These are phyloP conservation scores for Nidula niveotomentosa DNA, from an alignment of 1,284 basidiomycete species.

Conservation along the genomic window DNA sequence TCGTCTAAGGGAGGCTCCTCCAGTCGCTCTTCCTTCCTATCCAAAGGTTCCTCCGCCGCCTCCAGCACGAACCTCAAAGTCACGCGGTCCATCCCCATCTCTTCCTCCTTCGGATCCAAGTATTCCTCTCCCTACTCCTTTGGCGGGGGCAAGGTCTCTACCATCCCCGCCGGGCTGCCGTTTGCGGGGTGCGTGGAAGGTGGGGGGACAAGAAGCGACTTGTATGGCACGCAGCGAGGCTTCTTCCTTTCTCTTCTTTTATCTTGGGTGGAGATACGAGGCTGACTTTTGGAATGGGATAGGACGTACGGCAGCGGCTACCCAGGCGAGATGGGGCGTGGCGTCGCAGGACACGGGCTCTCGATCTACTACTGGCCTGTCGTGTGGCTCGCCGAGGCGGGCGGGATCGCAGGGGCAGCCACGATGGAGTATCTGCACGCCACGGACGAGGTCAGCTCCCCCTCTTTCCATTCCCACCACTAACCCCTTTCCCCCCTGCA, in stretches of 20 bases:
- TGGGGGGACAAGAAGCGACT: slow-evolving; percentile 28
- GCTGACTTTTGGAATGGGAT: not conserved
- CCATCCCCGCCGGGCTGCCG: slow-evolving; percentile 26
- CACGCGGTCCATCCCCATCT: slow-evolving; percentile 3
- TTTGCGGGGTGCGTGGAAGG: slow-evolving; percentile 32
- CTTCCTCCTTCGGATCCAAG: slow-evolving; percentile 3
- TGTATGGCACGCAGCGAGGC: slow-evolving; percentile 31
- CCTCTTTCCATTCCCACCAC: slow-evolving; percentile 1
- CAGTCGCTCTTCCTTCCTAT: too few relatives aligned
- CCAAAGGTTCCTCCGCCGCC: not conserved
- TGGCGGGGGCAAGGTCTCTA: slow-evolving; percentile 21
- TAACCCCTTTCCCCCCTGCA: not conserved
- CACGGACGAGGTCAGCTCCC: slow-evolving; percentile 20
- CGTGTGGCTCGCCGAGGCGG: slow-evolving; percentile 35
- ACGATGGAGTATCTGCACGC: slow-evolving; percentile 35
- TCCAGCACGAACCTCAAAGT: not conserved
- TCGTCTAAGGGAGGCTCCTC: not conserved
- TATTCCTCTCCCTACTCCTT: slow-evolving; percentile 9
- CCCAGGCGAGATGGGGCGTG: slow-evolving; percentile 39
- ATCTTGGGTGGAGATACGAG: not conserved
- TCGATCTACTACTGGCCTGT: slow-evolving; percentile 63
- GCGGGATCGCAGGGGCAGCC: slow-evolving; percentile 31
- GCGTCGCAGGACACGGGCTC: slow-evolving; percentile 46
- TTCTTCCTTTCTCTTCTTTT: not conserved
- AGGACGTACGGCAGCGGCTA: slow-evolving; percentile 63